Percentiles rank a stretch among this genome's conserved stretches.
Conservation (phyloP, 2,329 filamentous ascomycete species). For the Xylariaceae sp. region DNA sequence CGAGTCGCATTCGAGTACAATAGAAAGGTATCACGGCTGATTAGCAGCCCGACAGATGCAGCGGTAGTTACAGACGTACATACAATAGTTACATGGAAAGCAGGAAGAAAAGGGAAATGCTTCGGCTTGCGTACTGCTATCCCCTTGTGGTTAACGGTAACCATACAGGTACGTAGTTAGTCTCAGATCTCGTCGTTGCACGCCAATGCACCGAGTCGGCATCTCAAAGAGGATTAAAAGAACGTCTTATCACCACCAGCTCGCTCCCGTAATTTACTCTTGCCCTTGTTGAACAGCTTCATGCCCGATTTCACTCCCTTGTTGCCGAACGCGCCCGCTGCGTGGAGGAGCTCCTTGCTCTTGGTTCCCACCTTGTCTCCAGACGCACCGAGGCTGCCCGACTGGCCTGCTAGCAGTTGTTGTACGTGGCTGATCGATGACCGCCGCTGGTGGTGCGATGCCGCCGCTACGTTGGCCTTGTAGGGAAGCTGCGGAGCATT, state of each 20-base stretch:
- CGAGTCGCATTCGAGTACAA: too few relatives aligned
- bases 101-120: too few relatives aligned
- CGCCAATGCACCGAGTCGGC: constrained; percentile 25
- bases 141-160: not conserved
- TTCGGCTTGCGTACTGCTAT: too few relatives aligned
- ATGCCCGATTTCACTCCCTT: constrained; percentile 88
- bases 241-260: constrained; percentile 78
- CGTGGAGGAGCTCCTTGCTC: constrained; percentile 83
- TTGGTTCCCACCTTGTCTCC: constrained; percentile 67
- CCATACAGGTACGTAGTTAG: not conserved
- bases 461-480: constrained; percentile 29
- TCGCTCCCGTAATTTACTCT: constrained; percentile 65
- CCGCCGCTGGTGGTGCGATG: constrained; percentile 23
- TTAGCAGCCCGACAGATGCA: too few relatives aligned
- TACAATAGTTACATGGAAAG: too few relatives aligned
- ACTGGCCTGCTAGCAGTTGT: constrained; percentile 34
- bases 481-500: constrained; percentile 41
- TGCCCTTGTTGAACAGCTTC: constrained; percentile 84
- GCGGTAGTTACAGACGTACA: too few relatives aligned
- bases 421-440: constrained; percentile 28
- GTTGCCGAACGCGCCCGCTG: constrained; percentile 83
- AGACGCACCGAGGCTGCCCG: constrained; percentile 47
- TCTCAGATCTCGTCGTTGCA: not conserved
- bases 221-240: constrained; percentile 48
- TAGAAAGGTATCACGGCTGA: too few relatives aligned